Evolutionary conservation across 805 yeast species (phyloP), one percentile per base, ranked within the genome.

Genomic region (Starmerella etchellsii): DNA sequence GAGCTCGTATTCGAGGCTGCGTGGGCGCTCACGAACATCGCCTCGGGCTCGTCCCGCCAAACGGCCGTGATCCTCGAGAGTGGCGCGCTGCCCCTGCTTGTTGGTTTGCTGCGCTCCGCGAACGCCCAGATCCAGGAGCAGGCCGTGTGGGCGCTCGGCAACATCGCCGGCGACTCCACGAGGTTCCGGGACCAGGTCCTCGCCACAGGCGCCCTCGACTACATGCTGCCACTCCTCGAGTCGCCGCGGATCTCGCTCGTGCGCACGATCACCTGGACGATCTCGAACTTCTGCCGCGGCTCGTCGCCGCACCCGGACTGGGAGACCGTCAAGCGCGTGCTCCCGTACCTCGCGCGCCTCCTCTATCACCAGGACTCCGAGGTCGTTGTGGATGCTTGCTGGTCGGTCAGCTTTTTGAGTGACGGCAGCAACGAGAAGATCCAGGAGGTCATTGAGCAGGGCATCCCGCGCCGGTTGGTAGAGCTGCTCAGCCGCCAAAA

Each of bases 141-240:
- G 66, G 97, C 97, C 13, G 88, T 91, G 53, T 91, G 98, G 98
- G 97, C 98, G 23, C 69, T 91, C 51, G 98, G 98, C 65, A 91
- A 91, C 60, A 95, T 91, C 60, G 97, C 98, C 22, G 98, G 98
- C 62, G 98, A 91, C 61, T 83, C 95, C 14, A 73, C 95, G 8
- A 67, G 70, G 31, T 84, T 76, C 69, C 78, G 98, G 66, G 97
- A 91, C 65, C 79, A 71, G 54, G 97, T 91, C 34, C 69, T 91
- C 52, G 65, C 70, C 32, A 79, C 84, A 54, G 78, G 80, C 49
- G 96, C 96, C 20, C 81, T 91, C 81, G 78, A 73, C 48, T 95
- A 95, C 7, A 80, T 91, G 43, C 69, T 91, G 54, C 67, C 74
- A 9, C 66, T 91, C 47, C 81, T 91, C 65, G 74, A 74, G 56